Base-by-base conservation (phyloP, 148 eudicot species). In the Amaranthus hypochondriacus region DNA sequence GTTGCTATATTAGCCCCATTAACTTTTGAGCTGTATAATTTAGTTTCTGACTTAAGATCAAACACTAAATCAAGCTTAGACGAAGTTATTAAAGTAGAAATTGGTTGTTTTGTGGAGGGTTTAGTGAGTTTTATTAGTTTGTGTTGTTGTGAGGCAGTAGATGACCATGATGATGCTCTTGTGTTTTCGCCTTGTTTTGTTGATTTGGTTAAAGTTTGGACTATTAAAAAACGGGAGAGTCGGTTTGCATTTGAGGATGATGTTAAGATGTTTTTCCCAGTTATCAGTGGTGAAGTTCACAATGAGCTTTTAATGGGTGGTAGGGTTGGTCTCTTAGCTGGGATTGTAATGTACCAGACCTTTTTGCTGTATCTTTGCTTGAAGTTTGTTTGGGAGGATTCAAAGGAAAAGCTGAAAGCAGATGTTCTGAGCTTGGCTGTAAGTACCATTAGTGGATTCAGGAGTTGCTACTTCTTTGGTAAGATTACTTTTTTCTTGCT, bases 151-250 rank as follows among this genome's bases (percentile, higher is more conserved):
- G 80, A 77, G 7, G 62, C 63, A 50, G 76, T 76, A 7, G 79
- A 75, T 69, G 87, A 77, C 52, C 72, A 78, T 53, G 83, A 79
- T 62, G 75, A 71, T 53, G 59, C 70, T 47, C 77, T 74, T 28
- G 73, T 70, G 4, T 62, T 79, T 73, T 79, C 84, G 49, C 77
- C 56, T 43, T 81, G 91, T 69, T 89, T 90, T 76, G 86, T 80
- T 73, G 98, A 89, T 58, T 87, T 89, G 77, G 77, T 87, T 15
- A 66, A 79, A 68, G 87, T 93, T 82, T 93, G 96, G 96, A 87
- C 86, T 0, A 77, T 81, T 43, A 85, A 70, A 59, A 68, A 82
- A 39, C 62, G 84, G 82, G 86, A 78, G 68, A 66, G 67, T 74
- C 64, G 76, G 46, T 67, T 64, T 39, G 79, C 53, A 58, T 75